Percentiles rank a stretch among this genome's conserved stretches.
phyloP scores from a whole-genome alignment of 164 flowering plant species.

The Kingdonia uniflora region DNA sequence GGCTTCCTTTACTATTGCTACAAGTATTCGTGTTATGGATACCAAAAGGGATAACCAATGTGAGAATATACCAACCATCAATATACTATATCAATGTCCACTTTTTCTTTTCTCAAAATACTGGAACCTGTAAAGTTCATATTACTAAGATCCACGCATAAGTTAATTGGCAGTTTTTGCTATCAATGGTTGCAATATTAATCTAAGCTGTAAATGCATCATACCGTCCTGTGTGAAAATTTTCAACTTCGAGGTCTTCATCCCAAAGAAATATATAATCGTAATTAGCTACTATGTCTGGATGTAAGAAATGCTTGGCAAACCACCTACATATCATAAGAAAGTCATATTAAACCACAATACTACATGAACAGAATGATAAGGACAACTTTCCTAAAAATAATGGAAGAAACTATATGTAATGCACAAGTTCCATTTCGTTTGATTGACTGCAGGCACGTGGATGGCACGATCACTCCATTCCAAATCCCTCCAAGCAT shows the following conservation, averaged over 20 bases:
- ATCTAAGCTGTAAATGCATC: conserved; percentile 1
- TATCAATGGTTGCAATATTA: too few relatives aligned
- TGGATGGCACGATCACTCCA: conserved; percentile 67
- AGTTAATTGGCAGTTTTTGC: too few relatives aligned
- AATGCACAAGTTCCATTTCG: conserved; percentile 74
- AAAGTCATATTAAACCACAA: not conserved
- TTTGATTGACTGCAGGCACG: conserved; percentile 65
- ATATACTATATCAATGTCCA: too few relatives aligned
- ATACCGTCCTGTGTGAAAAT: conserved; percentile 63
- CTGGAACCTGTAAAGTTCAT: too few relatives aligned
- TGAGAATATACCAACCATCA: too few relatives aligned
- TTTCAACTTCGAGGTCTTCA: conserved; percentile 78
- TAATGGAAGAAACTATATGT: not conserved
- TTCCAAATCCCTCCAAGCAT: conserved; percentile 56
- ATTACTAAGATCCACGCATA: too few relatives aligned
- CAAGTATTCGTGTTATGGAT: too few relatives aligned
- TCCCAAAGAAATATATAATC: conserved; percentile 82
- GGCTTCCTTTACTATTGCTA: too few relatives aligned
- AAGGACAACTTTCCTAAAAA: not conserved
- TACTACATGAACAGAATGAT: not conserved
- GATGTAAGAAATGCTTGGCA: conserved; percentile 87
- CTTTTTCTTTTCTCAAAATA: too few relatives aligned
- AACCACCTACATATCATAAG: conserved; percentile 61
- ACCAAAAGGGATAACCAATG: too few relatives aligned
- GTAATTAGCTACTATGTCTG: conserved; percentile 74